phyloP scores from a whole-genome alignment of 1,284 basidiomycete genomes.

The Papiliotrema flavescens region DNA sequence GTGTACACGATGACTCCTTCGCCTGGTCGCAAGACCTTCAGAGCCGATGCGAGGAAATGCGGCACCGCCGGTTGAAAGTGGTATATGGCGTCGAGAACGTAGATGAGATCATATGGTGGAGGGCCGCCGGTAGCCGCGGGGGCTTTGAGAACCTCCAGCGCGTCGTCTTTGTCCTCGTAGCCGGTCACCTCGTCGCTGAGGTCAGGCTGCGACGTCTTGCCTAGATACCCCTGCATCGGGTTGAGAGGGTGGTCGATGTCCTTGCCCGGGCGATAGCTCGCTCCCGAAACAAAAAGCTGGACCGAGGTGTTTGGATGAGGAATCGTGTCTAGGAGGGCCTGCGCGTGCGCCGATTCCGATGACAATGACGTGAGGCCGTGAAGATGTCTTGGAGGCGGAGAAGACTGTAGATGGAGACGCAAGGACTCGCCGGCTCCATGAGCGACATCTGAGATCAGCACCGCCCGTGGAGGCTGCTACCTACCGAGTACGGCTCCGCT shows the following conservation, averaged over 20 bases:
- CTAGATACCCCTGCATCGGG: slow-evolving; percentile 37
- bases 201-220: slow-evolving; percentile 5
- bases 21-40: slow-evolving; percentile 51
- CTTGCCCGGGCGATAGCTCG: slow-evolving; percentile 19
- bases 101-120: slow-evolving; percentile 43
- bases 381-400: slow-evolving; percentile 54
- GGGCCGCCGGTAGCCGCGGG: slow-evolving; percentile 3
- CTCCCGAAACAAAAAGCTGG: slow-evolving; percentile 26
- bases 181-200: slow-evolving; percentile 1
- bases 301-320: slow-evolving; percentile 14
- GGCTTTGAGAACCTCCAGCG: neutral
- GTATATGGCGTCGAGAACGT: slow-evolving; percentile 65
- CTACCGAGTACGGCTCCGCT: slow-evolving; percentile 55
- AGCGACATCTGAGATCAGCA: slow-evolving; percentile 57
- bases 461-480: slow-evolving; percentile 15
- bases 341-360: slow-evolving; percentile 55
- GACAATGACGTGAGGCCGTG: slow-evolving; percentile 61
- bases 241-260: slow-evolving; percentile 39
- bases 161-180: slow-evolving; percentile 7
- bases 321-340: slow-evolving; percentile 48
- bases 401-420: slow-evolving; percentile 39
- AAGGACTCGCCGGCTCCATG: slow-evolving; percentile 69
- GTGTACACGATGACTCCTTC: slow-evolving; percentile 60
- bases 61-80: slow-evolving; percentile 1
- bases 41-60: slow-evolving; percentile 1